Evolutionary conservation across 768 basidiomycete genomes (phyloP).

Genomic region (Hirschioporus abietinus): DNA sequence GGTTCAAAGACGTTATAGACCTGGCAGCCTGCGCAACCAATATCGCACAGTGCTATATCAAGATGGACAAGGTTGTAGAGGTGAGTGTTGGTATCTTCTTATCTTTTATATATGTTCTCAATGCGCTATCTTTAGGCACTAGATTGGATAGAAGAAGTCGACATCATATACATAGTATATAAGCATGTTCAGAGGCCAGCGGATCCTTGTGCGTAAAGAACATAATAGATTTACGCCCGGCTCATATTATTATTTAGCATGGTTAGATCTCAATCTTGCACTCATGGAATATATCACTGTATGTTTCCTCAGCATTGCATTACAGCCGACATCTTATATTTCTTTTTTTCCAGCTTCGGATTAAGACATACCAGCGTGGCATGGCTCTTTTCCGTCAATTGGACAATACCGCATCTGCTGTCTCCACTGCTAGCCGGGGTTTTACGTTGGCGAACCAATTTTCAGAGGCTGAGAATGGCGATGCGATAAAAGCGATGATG

Average conservation of each 20-base stretch:
- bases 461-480: slow-evolving; percentile 13
- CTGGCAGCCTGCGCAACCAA: neutral
- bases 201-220: slow-evolving; percentile 10
- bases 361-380: slow-evolving; percentile 18
- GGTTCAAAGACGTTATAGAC: neutral
- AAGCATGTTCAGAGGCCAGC: slow-evolving; percentile 11
- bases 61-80: neutral
- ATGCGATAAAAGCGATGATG: slow-evolving; percentile 7
- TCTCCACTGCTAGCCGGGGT: neutral
- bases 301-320: slow-evolving; percentile 20
- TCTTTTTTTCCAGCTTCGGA: slow-evolving; percentile 28
- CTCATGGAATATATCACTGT: slow-evolving; percentile 24
- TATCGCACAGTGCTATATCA: neutral
- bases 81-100: neutral
- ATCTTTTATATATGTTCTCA: neutral
- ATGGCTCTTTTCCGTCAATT: slow-evolving; percentile 1
- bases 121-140: slow-evolving; percentile 27
- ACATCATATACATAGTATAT: slow-evolving; percentile 20
- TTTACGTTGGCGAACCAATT: slow-evolving; percentile 12
- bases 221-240: slow-evolving; percentile 10
- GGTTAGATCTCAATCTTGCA: slow-evolving; percentile 23
- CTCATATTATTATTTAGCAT: slow-evolving; percentile 13
- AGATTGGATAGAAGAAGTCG: slow-evolving; percentile 26
- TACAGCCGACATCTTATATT: slow-evolving; percentile 27
- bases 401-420: slow-evolving; percentile 2